Percentiles rank a stretch among this genome's conserved stretches.
Conservation (phyloP, 768 basidiomycete species). For the Fomitopsis serialis region DNA sequence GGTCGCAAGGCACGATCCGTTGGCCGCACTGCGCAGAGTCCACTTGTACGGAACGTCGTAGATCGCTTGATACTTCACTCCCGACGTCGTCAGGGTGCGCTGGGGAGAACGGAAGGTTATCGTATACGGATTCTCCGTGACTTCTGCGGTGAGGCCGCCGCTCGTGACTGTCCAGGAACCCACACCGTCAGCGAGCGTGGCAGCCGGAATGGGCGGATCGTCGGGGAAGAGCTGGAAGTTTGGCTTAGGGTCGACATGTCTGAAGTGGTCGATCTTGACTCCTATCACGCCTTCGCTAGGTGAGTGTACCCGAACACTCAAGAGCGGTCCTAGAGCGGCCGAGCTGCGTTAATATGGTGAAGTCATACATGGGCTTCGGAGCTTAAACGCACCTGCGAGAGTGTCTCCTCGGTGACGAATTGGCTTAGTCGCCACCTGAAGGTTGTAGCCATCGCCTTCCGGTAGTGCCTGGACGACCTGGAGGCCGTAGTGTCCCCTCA, state of each 20-base stretch:
- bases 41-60: conserved; percentile 53
- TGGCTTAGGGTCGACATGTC: conserved; percentile 36
- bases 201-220: conserved; percentile 41
- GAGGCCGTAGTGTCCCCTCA: conserved; percentile 55
- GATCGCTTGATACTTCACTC: conserved; percentile 49
- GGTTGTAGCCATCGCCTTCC: conserved; percentile 43
- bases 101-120: conserved; percentile 53
- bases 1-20: conserved; percentile 50
- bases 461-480: conserved; percentile 49
- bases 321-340: conserved; percentile 41
- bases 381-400: conserved; percentile 38
- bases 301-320: conserved; percentile 46
- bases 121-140: conserved; percentile 56
- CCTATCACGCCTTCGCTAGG: conserved; percentile 52
- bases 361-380: neutral
- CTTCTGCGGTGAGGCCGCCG: conserved; percentile 47
- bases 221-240: conserved; percentile 61
- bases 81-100: conserved; percentile 42
- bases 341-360: too few species aligned
- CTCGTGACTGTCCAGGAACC: conserved; percentile 31
- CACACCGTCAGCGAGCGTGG: conserved; percentile 27
- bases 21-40: conserved; percentile 44
- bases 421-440: conserved; percentile 56
- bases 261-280: conserved; percentile 53
- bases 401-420: conserved; percentile 63